Evolutionary conservation across 2,329 filamentous ascomycete genomes (phyloP).

Genomic region (Bipolaris cookei): DNA sequence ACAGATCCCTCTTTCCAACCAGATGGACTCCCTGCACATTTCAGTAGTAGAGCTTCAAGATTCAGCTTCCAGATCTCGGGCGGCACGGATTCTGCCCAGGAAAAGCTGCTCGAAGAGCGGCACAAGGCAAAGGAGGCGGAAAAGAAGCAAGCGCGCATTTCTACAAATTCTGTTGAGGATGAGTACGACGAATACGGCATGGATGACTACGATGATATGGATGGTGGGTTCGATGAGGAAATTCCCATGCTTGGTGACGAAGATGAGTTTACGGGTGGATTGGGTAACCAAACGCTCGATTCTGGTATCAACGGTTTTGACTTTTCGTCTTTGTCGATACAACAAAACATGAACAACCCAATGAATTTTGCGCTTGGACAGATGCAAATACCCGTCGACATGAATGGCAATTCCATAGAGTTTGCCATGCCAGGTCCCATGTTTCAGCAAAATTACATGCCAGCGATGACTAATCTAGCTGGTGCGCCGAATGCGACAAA

Average conservation of each 20-base stretch:
- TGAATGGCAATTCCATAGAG: slow-evolving; percentile 41
- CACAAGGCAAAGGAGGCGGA: slow-evolving; percentile 71
- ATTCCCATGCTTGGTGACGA: slow-evolving; percentile 63
- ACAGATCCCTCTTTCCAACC: slow-evolving; percentile 46
- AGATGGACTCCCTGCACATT: slow-evolving; percentile 51
- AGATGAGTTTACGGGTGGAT: slow-evolving; percentile 34
- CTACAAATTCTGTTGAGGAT: slow-evolving; percentile 45
- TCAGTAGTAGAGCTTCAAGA: slow-evolving; percentile 72
- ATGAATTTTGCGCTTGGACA: slow-evolving; percentile 33
- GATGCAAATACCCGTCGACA: slow-evolving; percentile 37
- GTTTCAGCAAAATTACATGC: slow-evolving; percentile 27
- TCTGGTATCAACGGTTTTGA: slow-evolving; percentile 42
- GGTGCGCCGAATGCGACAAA: neutral
- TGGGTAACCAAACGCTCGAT: slow-evolving; percentile 36
- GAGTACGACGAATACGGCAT: slow-evolving; percentile 49
- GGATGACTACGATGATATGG: slow-evolving; percentile 57
- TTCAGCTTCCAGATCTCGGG: slow-evolving; percentile 85
- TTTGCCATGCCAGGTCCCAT: slow-evolving; percentile 41
- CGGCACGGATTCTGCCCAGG: slow-evolving; percentile 68
- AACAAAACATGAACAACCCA: slow-evolving; percentile 24
- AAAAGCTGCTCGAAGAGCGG: slow-evolving; percentile 74
- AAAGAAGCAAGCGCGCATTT: slow-evolving; percentile 52
- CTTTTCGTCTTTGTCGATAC: slow-evolving; percentile 42
- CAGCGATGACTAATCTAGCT: slow-evolving; percentile 3
- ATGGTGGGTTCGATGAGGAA: slow-evolving; percentile 69